Base-by-base conservation (phyloP, 176 grass and related monocot species). In the Carex scoparia region DNA sequence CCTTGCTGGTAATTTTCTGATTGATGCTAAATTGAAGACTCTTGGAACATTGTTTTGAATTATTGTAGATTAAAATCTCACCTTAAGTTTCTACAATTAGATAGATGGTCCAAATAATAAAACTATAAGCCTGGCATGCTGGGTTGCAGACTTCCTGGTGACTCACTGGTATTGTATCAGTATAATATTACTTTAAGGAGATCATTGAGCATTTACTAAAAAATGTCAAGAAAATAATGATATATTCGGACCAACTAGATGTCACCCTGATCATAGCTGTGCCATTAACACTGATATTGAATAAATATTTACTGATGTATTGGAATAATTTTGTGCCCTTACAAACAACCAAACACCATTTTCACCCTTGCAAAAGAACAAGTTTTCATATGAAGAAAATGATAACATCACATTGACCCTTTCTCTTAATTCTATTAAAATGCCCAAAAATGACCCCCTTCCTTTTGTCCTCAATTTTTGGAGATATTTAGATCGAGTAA, bases 1-100 rank as follows among this genome's bases (percentile, higher is more conserved):
- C 93, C 57, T 87, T 98, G 18, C 86, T 93, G 95, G 95, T 98
- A 98, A 86, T 61, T n/a, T 86, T 81, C 49, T 72, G 61, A 58
- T 83, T n/a, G 15, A 70, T 23, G 37, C 37, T 85, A 63, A 30
- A 40, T 71, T 19, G 35, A 19, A 51, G 18, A 38, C 32, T 69
- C 76, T 87, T 87, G 14, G 8, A 75, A 81, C 11, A 72, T 67
- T 38, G 27, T 33, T 83, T 79, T 15, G 74, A 58, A 79, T 14
- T 79, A 58, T 35, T 9, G 27, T 58, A 58, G 30, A 32, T 32
- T 56, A 0, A 13, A 77, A 79, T 35, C 28, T 58, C 28, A 56
- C 53, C 53, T 58, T 32, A 79, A 33, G 15, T 58, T 35, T 33
- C 1, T 54, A 9, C 14, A 56, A 14, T 55, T 77, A 31, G 23